Evolutionary conservation across 495 filamentous ascomycete species (phyloP), one percentile per base, ranked within the genome.

Genomic region (Penicillium egyptiacum): DNA sequence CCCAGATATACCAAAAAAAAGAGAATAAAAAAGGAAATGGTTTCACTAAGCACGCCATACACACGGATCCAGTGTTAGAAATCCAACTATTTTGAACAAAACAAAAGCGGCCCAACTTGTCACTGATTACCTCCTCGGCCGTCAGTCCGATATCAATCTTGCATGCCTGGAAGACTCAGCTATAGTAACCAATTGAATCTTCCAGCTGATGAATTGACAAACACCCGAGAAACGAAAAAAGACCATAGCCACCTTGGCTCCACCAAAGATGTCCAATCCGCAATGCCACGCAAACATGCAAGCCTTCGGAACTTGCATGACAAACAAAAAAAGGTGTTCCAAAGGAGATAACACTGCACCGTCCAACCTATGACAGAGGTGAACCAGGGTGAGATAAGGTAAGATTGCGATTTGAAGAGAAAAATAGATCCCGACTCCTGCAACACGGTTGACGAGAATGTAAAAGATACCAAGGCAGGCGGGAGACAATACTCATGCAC

Each of bases 391-490:
- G 58, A 53, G 62, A 61, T 43, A 56, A 66, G 58, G 39, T 64
- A 58, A 64, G 46, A 65, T 58, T 63, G 60, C 57, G 67, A 66
- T 62, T 59, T 66, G 61, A 64, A 53, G 61, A 66, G 55, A 64
- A 63, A 51, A 62, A 65, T 63, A 67, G 58, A 62, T 48, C 63
- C 73, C 61, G 71, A 72, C 67, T 64, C 70, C 71, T 50, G 61
- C 52, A 60, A 69, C 65, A 61, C 51, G 55, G 61, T 56, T 44
- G 53, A 66, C 61, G 61, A 69, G 62, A 61, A 73, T 66, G 57
- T 61, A 63, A 67, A 14, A 72, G 70, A 65, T 72, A 74, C 71
- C 72, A 69, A 64, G 63, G 58, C 46, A 69, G 59, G 53, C 58
- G 53, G 55, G 59, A 62, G 52, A 63, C 60, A 50, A 61, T 55